Conservation (phyloP, 1,139 yeast genomes). For the Taphrina wiesneri region DNA sequence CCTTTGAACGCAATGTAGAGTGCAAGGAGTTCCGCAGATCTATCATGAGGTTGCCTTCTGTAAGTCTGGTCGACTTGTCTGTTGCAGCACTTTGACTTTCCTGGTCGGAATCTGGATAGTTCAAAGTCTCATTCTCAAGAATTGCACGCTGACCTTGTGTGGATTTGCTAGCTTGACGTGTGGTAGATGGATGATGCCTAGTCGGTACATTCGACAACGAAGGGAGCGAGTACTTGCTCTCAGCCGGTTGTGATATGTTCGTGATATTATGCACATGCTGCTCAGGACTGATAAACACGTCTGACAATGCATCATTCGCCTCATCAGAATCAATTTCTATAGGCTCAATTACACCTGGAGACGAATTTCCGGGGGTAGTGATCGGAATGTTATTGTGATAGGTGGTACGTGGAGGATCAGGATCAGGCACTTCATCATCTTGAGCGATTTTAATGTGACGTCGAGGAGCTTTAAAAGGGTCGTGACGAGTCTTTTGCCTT, state of each 20-base stretch:
- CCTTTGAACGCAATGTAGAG: background rate
- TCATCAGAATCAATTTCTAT: constrained; percentile 14
- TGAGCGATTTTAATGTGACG: constrained; percentile 6
- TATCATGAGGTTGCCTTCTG: background rate
- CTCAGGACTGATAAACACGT: background rate
- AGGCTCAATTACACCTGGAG: background rate
- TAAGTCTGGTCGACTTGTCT: background rate
- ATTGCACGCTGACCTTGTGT: background rate
- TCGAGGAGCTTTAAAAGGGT: background rate
- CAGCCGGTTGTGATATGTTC: background rate
- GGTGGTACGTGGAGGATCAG: background rate
- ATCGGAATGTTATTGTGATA: background rate
- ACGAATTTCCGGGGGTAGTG: background rate
- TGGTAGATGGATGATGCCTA: background rate
- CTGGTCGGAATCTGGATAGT: constrained; percentile 14
- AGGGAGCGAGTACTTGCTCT: background rate
- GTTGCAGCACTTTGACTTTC: background rate
- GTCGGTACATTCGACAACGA: background rate
- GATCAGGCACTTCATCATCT: background rate
- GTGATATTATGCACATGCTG: background rate
- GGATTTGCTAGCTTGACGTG: background rate
- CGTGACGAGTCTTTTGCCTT: background rate
- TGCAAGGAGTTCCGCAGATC: background rate
- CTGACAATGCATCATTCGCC: background rate
- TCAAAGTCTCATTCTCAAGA: background rate